Evolutionary conservation across 257 asterid species (phyloP).

Genomic region (Solanum rostratum): DNA sequence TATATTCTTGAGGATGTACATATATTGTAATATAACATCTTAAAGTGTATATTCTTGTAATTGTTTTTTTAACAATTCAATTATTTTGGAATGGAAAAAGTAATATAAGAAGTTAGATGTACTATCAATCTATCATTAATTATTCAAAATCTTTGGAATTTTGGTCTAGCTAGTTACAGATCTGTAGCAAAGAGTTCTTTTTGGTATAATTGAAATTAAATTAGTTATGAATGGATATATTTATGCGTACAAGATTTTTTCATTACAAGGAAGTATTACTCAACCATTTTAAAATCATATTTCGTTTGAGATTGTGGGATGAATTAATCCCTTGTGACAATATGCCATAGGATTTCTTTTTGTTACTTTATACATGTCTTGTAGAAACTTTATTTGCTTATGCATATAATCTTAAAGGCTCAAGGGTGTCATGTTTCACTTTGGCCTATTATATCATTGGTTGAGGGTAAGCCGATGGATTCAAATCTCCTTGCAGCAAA

Average conservation of each 20-base stretch:
- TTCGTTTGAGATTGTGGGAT: neutral
- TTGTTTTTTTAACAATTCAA: too few relatives aligned
- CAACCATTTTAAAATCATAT: neutral
- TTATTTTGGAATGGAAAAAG: too few relatives aligned
- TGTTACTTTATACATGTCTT: neutral
- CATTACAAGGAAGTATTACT: neutral
- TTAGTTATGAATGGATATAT: too few relatives aligned
- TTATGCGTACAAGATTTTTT: neutral
- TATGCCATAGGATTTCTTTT: neutral
- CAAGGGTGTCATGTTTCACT: neutral
- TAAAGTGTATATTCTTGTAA: too few relatives aligned
- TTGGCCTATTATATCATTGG: neutral
- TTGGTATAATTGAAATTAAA: neutral
- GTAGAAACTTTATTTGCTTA: neutral
- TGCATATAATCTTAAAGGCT: neutral
- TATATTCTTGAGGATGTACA: too few relatives aligned
- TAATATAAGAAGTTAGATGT: too few relatives aligned
- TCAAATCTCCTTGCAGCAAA: too few relatives aligned
- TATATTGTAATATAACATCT: too few relatives aligned
- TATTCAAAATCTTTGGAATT: neutral
- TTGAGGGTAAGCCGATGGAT: too few relatives aligned
- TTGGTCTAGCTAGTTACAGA: neutral
- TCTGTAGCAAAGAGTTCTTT: neutral
- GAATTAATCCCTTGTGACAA: neutral
- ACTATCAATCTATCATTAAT: neutral